A percentile compares a stretch with the other conserved stretches of the same genome.
These are phyloP conservation scores for Oehlia diaphana DNA, from an alignment of 192 early-diverging fungal genomes.

Conservation along the genomic window DNA sequence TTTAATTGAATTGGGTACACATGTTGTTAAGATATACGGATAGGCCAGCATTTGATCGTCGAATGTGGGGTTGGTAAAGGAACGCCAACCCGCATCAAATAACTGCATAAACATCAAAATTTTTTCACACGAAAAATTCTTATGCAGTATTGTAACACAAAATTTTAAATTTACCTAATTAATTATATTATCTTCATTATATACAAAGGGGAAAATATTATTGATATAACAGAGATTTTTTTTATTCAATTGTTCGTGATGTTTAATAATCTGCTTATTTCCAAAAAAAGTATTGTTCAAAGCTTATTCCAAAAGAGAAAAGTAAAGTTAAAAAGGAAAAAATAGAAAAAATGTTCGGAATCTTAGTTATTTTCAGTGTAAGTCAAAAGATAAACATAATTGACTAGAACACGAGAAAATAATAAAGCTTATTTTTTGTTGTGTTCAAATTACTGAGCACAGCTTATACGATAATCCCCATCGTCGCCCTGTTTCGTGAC, in stretches of 20 bases:
- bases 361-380: neutral
- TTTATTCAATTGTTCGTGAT: neutral
- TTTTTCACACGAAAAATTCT: neutral
- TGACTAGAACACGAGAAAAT: neutral
- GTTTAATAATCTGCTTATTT: neutral
- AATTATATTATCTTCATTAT: too few relatives aligned
- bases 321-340: neutral
- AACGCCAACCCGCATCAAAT: neutral
- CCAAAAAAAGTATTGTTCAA: neutral
- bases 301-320: neutral
- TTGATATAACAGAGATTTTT: neutral
- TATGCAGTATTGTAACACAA: neutral
- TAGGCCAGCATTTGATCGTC: neutral
- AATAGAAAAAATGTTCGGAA: neutral
- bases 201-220: neutral
- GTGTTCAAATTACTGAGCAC: neutral
- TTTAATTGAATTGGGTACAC: neutral
- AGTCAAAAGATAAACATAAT: too few relatives aligned
- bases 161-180: neutral
- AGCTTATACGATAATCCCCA: conserved; percentile 25
- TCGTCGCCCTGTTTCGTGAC: conserved; percentile 14
- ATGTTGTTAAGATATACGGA: neutral
- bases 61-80: neutral
- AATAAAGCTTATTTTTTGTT: neutral
- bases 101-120: neutral